Conservation (phyloP, 192 early-diverging fungal genomes). For the Phycomyces blakesleeanus region DNA sequence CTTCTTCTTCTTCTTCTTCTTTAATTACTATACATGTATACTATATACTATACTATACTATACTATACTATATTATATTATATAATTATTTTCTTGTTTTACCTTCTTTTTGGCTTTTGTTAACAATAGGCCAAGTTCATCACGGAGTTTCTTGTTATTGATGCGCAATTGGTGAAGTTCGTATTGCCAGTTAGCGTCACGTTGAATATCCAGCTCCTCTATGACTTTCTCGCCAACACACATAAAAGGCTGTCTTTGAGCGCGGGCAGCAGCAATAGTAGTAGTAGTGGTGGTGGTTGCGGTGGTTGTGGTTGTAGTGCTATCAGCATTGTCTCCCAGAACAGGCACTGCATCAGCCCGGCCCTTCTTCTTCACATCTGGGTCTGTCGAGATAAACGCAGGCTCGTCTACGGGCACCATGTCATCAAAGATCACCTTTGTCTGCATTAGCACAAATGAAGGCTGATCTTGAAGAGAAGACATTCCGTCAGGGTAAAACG, state of each 20-base stretch:
- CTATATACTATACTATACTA: no score
- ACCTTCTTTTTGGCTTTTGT: conserved; percentile 6
- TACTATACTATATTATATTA: no score
- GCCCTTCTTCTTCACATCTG: conserved; percentile 19
- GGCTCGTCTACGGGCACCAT: neutral
- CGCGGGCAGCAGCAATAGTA: neutral
- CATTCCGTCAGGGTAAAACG: conserved; percentile 38
- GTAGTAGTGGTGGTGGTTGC: neutral
- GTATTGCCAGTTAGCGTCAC: conserved; percentile 32
- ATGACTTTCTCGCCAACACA: conserved; percentile 5
- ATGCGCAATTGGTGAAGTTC: conserved; percentile 44
- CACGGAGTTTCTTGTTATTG: conserved; percentile 52
- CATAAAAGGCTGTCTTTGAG: neutral
- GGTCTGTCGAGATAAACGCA: conserved; percentile 16
- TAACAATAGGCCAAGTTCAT: conserved; percentile 39
- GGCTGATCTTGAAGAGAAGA: conserved; percentile 7
- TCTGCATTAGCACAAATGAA: conserved; percentile 32
- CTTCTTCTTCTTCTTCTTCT: no score
- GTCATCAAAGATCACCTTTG: conserved; percentile 10
- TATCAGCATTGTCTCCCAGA: neutral
- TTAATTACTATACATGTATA: no score
- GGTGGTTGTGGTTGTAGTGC: neutral
- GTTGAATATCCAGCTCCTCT: conserved; percentile 23
- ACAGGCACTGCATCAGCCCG: neutral
- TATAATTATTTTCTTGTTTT: neutral